Evolutionary conservation across 352 stramenopile species (phyloP).

Genomic region (Globisporangium lucens): DNA sequence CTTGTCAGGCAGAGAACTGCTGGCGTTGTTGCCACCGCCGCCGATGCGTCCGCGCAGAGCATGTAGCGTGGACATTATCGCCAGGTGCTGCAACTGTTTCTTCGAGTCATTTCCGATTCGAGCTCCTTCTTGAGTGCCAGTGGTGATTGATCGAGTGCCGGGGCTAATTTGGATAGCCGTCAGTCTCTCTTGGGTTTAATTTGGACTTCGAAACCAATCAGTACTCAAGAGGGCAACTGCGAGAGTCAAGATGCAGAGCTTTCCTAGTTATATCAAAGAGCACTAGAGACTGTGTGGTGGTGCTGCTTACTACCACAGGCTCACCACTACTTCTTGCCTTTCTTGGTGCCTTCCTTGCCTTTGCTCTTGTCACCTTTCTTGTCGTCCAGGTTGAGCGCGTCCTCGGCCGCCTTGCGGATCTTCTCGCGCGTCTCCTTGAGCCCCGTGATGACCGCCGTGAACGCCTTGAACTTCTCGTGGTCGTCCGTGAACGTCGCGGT

Average conservation of each 20-base stretch:
- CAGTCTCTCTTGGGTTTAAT: too few species aligned
- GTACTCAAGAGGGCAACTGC: not conserved
- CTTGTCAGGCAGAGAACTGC: not conserved
- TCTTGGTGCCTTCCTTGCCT: constrained; percentile 56
- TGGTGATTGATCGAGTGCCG: constrained; percentile 1
- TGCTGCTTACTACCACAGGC: not conserved
- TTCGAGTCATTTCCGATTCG: not conserved
- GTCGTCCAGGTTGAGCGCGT: constrained; percentile 59
- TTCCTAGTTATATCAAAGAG: not conserved
- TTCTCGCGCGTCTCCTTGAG: constrained; percentile 73
- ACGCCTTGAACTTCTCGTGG: constrained; percentile 74
- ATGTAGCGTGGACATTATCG: constrained; percentile 7
- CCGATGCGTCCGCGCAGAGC: constrained; percentile 12
- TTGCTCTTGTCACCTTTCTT: constrained; percentile 72
- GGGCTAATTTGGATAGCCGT: not conserved
- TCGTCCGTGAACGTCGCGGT: constrained; percentile 63
- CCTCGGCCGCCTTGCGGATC: constrained; percentile 53
- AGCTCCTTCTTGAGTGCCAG: not conserved
- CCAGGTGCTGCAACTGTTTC: not conserved
- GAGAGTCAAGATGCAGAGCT: not conserved
- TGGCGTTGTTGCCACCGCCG: not conserved
- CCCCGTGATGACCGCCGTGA: constrained; percentile 69
- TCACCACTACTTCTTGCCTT: constrained; percentile 54
- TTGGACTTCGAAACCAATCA: not conserved
- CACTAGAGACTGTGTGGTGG: not conserved